phyloP scores from a whole-genome alignment of 768 basidiomycete genomes.

The Mycena rebaudengoi region DNA sequence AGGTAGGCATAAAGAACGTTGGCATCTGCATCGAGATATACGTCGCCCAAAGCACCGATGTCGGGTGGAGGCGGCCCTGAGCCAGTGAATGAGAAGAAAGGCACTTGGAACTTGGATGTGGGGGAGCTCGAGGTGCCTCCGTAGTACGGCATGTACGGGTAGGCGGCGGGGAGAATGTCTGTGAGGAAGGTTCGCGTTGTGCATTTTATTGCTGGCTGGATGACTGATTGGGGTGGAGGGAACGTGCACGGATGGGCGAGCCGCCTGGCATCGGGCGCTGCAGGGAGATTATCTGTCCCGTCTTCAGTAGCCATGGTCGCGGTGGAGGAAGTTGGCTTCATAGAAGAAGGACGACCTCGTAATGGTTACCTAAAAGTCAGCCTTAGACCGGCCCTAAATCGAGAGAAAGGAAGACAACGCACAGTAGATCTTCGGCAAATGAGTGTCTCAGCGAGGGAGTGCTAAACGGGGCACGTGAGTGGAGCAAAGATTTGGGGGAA shows the following conservation, averaged over 20 bases:
- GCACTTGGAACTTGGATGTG: background rate
- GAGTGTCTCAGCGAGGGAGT: no score
- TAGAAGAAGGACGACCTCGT: no score
- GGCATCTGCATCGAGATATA: background rate
- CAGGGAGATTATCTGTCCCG: no score
- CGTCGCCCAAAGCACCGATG: conserved; percentile 1
- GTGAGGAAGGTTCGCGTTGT: background rate
- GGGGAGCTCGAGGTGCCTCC: background rate
- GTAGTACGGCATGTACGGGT: conserved; percentile 1
- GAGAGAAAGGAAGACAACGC: no score
- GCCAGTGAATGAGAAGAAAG: conserved; percentile 4
- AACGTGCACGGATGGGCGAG: background rate
- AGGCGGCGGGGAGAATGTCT: background rate
- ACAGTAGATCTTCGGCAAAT: no score
- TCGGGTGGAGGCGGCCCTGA: conserved; percentile 11
- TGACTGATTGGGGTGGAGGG: background rate
- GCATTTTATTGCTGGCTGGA: background rate
- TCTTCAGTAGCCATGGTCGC: no score
- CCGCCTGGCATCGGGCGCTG: no score
- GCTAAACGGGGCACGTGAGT: no score
- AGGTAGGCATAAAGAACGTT: conserved; percentile 6
- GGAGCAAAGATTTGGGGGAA: no score
- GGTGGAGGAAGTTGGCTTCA: no score
- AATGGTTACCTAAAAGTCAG: no score
- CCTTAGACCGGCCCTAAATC: no score